These are phyloP conservation scores for Leccinum incarnatum DNA, from an alignment of 768 basidiomycete species.

Conservation along the genomic window DNA sequence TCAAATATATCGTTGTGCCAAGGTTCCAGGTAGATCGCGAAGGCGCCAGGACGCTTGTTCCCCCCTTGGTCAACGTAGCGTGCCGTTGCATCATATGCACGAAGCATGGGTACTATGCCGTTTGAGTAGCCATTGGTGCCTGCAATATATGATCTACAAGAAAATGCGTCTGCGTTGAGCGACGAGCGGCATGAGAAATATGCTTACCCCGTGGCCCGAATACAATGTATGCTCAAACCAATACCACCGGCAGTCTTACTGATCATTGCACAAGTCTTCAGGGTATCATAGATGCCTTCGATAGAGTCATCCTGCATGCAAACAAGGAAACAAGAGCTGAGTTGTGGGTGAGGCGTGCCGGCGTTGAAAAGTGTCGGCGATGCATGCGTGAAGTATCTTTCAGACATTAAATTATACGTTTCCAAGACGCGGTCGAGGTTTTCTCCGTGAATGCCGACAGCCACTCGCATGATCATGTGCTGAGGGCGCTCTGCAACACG, in stretches of 20 bases:
- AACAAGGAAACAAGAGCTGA: constrained; percentile 96
- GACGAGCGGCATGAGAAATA: background rate
- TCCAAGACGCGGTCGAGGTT: constrained; percentile 88
- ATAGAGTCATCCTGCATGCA: constrained; percentile 99
- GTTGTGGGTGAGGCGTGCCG: constrained; percentile 92
- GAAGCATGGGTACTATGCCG: constrained; percentile 98
- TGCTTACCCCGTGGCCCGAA: constrained; percentile 87
- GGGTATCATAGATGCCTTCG: constrained; percentile 97
- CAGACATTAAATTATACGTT: constrained; percentile 96
- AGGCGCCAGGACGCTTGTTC: constrained; percentile 98
- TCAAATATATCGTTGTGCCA: constrained; percentile 99
- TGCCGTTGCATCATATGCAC: constrained; percentile 95
- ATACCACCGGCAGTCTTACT: constrained; percentile 99
- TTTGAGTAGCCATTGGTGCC: constrained; percentile 99
- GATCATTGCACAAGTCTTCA: constrained; percentile 98
- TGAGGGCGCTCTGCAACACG: constrained; percentile 97
- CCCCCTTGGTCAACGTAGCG: constrained; percentile 99
- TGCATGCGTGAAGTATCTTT: constrained; percentile 97
- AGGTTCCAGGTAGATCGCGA: constrained; percentile 97
- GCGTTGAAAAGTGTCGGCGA: constrained; percentile 98
- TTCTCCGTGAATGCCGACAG: constrained; percentile 91
- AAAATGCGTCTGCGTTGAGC: background rate
- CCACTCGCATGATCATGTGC: constrained; percentile 99
- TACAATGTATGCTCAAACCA: constrained; percentile 93
- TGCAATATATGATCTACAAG: constrained; percentile 87